Evolutionary conservation across 192 early-diverging fungal species (phyloP), one percentile per base, ranked within the genome.

Genomic region (Chytriomyces sp.): DNA sequence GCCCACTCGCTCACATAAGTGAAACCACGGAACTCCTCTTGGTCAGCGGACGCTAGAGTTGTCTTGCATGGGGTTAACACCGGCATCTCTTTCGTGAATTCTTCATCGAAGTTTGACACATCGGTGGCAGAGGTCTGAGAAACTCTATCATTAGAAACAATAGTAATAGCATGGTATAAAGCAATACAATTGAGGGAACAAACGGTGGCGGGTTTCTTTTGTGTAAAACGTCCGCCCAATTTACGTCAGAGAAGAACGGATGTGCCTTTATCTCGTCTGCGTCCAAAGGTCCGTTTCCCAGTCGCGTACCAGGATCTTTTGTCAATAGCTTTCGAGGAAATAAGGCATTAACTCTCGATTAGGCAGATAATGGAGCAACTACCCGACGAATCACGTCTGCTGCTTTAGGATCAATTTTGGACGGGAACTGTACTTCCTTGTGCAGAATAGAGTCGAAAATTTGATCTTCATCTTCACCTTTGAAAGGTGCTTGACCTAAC

Each of bases 401-500:
- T 34, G 96, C 93, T 77, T 95, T 91, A 66, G 89, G 84, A 19
- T 90, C 91, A 90, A 97, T 93, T 74, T 91, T 92, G 63, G 93
- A 89, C 1, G 96, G 95, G 75, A 96, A 98, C 40, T 93, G 68
- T 68, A 97, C 93, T 64, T 98, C 95, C 75, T 96, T 94, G 57
- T 96, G 90, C 66, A 99, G 78, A 77, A 99, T 99, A 2, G 95
- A 92, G 68, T 96, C 93, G 78, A 97, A 99, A 60, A 98, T 99
- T 84, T 98, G 93, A 68, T 98, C 95, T 77, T 98, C 97, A 71
- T 96, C 92, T 28, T 95, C 93, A 39, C 98, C 96, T 54, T 89
- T 84, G 87, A 99, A 99, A 38, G 96, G 96, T 5, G 92, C 94
- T 40, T 68, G 71, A 26, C 87, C 86, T 31, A 86, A 64, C 56